Evolutionary conservation across 768 basidiomycete genomes (phyloP), one percentile per base, ranked within the genome.

Genomic region (Pleurotus tuber-regium): DNA sequence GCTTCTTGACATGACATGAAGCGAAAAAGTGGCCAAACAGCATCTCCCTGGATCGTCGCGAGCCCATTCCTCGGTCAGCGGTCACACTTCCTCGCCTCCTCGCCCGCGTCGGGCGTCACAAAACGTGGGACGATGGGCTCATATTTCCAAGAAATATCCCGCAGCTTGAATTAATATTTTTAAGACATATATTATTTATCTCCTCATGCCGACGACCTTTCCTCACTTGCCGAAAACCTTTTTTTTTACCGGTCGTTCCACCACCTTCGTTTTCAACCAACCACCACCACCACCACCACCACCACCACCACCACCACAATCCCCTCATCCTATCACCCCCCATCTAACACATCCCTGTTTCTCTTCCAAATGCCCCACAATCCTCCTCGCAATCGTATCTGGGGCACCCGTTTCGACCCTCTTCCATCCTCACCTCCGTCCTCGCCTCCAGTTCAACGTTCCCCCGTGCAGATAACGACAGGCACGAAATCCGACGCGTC

Each of bases 361-460:
- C 56, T 54, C 59, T 59, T 53, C 44, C 57, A 47, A 49, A 82
- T 79, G 79, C 72, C 76, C 50, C 72, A 65, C 52, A 77, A 75
- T 55, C 60, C 61, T 49, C 63, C 64, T 57, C 69, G 63, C 35
- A 63, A 69, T 51, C 74, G 82, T 50, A 64, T 80, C 53, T 88
- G 87, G 87, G 86, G 86, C 35, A 85, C 83, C 57, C 85, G 86
- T 62, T 87, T 83, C 53, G 84, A 87, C 64, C 77, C 82, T 40
- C 75, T 88, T 46, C 73, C 75, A 23, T 70, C 77, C 40, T 75
- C 79, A 29, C 72, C 78, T 43, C 70, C 79, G 19, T 62, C 73
- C 46, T 69, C 78, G 49, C 50, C 60, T 48, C 28, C 56, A 28
- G 26, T 54, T 50, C 23, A 25, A 7, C n/a, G 21, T 52, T 30